Base-by-base conservation (phyloP, 371 early-diverging fungal genomes). In the Haplosporangium sp. region DNA sequence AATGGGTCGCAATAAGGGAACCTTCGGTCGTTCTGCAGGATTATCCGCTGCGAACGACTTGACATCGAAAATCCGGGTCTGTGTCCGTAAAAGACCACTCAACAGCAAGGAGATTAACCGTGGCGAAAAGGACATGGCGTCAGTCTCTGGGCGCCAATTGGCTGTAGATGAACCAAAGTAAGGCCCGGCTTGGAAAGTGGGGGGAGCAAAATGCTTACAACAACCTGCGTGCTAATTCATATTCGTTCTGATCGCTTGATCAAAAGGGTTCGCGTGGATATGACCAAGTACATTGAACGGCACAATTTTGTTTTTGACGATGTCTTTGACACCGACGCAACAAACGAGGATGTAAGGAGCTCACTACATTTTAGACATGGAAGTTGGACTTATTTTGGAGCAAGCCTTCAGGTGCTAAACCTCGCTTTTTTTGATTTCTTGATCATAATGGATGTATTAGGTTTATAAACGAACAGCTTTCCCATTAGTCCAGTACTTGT, bases 221-320 rank as follows among this genome's bases (percentile, higher is more conserved):
- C 4, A 29, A 29, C 29, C 4, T 29, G 29, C 29, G 29, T 4
- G 4, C 29, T 4, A 29, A 29, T 4, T 29, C 29, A 29, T 29
- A 29, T 29, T 29, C 29, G 29, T 29, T 29, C 29, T 29, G 29
- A 29, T 29, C 4, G 29, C 29, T 29, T 29, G 29, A 4, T 29
- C 4, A 29, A 29, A 1, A 95, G 94, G 67, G 89, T 90, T 1
- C 95, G 96, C 64, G 93, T 98, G 21, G 99, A 99, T 82, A 83
- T 99, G 82, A 96, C 97, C 40, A 93, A 91, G 70, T 98, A 91
- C 81, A 93, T 94, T 23, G 99, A 98, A 60, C 90, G 94, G 68
- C 98, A 99, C 83, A 83, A 89, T 23, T 99, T 99, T 81, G 86
- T 88, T 0, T 99, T 99, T 87, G 99, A 99, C 82, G 96, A 96